A percentile compares a stretch with the other conserved stretches of the same genome.
Conservation (phyloP, 176 grass and related monocot species). For the Lolium perenne region DNA sequence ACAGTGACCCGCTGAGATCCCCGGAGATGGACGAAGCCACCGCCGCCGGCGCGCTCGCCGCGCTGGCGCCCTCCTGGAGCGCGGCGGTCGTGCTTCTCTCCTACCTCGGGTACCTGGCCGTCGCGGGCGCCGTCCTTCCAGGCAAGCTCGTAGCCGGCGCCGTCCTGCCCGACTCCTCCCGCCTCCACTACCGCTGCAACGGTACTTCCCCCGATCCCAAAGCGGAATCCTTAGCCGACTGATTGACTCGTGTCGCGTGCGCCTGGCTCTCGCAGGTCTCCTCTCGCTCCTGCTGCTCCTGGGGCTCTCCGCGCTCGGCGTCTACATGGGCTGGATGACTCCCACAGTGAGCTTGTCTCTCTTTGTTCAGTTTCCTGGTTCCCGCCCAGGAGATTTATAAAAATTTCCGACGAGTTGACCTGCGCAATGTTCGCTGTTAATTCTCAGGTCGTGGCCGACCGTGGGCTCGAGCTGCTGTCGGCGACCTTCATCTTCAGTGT, state of each 20-base stretch:
- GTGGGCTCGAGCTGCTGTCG: constrained; percentile 76
- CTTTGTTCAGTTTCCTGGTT: too few species aligned
- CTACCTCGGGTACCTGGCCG: constrained; percentile 77
- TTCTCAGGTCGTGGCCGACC: constrained; percentile 82
- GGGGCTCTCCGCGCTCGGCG: constrained; percentile 47
- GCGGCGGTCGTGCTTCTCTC: constrained; percentile 65
- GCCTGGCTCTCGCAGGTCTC: constrained; percentile 54
- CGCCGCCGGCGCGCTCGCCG: constrained; percentile 29
- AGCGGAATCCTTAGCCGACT: not conserved
- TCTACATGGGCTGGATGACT: constrained; percentile 68
- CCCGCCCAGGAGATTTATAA: not conserved
- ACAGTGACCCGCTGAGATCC: not conserved
- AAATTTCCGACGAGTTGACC: not conserved
- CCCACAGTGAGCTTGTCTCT: constrained; percentile 51
- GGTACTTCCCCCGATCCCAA: constrained; percentile 39
- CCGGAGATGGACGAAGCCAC: constrained; percentile 29
- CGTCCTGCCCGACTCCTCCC: constrained; percentile 76
- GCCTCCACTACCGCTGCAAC: constrained; percentile 93
- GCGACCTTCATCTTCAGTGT: constrained; percentile 82
- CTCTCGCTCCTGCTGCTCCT: constrained; percentile 64
- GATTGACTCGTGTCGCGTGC: not conserved
- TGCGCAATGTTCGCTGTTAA: not conserved
- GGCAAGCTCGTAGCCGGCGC: constrained; percentile 81
- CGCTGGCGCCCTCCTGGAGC: constrained; percentile 63
- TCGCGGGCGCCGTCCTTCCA: constrained; percentile 70